Evolutionary conservation across 345 rosid species (phyloP), one percentile per base, ranked within the genome.

Genomic region (Pugionium dolabratum): DNA sequence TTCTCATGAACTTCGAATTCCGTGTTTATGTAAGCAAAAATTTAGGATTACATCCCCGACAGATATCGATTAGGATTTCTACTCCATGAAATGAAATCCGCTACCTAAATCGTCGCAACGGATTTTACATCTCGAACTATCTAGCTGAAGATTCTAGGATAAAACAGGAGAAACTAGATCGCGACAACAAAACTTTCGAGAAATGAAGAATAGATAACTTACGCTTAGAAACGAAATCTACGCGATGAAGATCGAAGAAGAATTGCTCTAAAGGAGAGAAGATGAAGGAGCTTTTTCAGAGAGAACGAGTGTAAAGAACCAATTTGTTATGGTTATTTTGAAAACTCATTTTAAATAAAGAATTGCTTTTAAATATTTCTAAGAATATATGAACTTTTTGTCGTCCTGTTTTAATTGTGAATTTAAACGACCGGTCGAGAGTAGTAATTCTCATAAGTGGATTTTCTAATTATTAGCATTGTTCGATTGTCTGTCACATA

Each of bases 211-310:
- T 0, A 10, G 29, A 41, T 46, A 62, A n/a, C 76, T 72, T 49
- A 72, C 71, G 47, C 8, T 43, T 51, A 52, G 54, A 34, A 10
- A 41, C 9, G 30, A 4, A 9, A 54, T n/a, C 43, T 30, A 60
- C n/a, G 9, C 44, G 59, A 64, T 6, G 75, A 62, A 54, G 37
- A 62, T 46, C 37, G 55, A 30, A 52, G 55, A 30, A 52, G 47
- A 60, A 44, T 46, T 3, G 18, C 50, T 70, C 28, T 9, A 35
- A 25, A 30, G 9, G 54, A 70, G 62, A 54, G 51, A 63, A 48
- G 64, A 8, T 6, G 27, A 25, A 9, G 7, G 28, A 40, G 60
- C 5, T 6, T 40, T 25, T 1, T 4, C 7, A 28, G 33, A 2
- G 44, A 40, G 5, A 5, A 9, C 4, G 44, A 40, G 44, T 2